Conservation (phyloP, 2,329 filamentous ascomycete genomes). For the Penicillium vulpinum region DNA sequence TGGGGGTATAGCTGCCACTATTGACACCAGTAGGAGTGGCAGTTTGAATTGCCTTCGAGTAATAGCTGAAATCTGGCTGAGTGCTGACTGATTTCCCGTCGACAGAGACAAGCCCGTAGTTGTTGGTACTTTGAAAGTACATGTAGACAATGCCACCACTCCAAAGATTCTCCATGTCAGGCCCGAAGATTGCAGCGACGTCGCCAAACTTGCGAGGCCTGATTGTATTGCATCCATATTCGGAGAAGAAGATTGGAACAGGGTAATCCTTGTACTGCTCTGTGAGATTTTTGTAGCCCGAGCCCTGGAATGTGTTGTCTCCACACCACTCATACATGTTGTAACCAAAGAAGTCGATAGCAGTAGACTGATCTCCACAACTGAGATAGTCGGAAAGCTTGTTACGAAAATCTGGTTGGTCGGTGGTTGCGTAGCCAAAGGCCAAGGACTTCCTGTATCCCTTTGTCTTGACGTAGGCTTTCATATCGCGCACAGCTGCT, state of each 20-base stretch:
- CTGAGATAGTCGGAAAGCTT: conserved; percentile 91
- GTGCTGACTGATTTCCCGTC: conserved; percentile 63
- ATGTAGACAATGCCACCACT: conserved; percentile 97
- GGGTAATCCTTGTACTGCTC: conserved; percentile 83
- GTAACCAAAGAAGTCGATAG: conserved; percentile 96
- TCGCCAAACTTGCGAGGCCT: conserved; percentile 78
- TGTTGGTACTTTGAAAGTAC: conserved; percentile 87
- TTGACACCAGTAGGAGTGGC: conserved; percentile 1
- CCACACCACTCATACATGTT: conserved; percentile 99
- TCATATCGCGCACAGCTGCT: conserved; percentile 91
- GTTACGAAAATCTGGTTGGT: conserved; percentile 64
- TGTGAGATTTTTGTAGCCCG: conserved; percentile 77
- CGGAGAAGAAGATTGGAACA: conserved; percentile 93
- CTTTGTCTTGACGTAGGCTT: conserved; percentile 81
- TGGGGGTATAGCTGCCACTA: background rate
- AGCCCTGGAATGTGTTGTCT: conserved; percentile 70
- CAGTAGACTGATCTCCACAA: conserved; percentile 67
- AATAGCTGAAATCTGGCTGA: conserved; percentile 23
- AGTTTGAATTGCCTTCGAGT: conserved; percentile 2
- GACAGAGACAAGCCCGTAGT: conserved; percentile 70
- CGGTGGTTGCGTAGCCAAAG: conserved; percentile 67
- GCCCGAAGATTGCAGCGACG: conserved; percentile 73
- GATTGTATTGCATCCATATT: conserved; percentile 87
- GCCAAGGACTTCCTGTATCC: conserved; percentile 69
- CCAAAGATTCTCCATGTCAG: conserved; percentile 79